Evolutionary conservation across 495 filamentous ascomycete genomes (phyloP).

Genomic region (Lophium mytilinum): DNA sequence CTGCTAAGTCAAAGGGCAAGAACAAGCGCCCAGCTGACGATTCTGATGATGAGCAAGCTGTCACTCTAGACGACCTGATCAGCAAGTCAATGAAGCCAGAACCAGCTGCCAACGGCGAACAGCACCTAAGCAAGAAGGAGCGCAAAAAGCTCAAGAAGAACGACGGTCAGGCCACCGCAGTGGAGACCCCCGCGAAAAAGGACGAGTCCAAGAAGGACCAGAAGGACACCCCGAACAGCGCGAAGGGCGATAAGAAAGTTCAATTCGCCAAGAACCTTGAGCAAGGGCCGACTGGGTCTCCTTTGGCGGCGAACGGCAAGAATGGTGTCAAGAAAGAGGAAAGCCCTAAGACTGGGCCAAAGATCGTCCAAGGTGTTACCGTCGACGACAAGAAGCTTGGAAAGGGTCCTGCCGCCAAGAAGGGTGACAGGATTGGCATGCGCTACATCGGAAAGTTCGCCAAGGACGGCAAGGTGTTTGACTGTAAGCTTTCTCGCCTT

Average conservation of each 20-base stretch:
- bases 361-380: constrained; percentile 76
- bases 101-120: constrained; percentile 47
- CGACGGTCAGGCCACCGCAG: constrained; percentile 67
- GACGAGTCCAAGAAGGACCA: constrained; percentile 25
- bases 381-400: constrained; percentile 93
- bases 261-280: constrained; percentile 98
- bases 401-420: constrained; percentile 70
- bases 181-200: constrained; percentile 46
- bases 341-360: constrained; percentile 45
- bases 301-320: constrained; percentile 41
- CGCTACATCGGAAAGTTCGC: constrained; percentile 92
- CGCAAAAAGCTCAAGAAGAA: constrained; percentile 99
- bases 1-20: constrained; percentile 45
- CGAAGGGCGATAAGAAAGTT: constrained; percentile 79
- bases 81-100: constrained; percentile 54
- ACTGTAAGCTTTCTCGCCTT: constrained; percentile 51
- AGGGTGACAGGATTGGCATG: constrained; percentile 78
- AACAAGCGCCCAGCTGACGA: constrained; percentile 77
- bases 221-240: constrained; percentile 46
- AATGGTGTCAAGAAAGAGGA: constrained; percentile 41
- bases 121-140: constrained; percentile 84
- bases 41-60: constrained; percentile 44
- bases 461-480: constrained; percentile 84
- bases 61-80: constrained; percentile 64
- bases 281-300: constrained; percentile 72